Evolutionary conservation across 192 early-diverging fungal species (phyloP).

Genomic region (Entomortierella beljakovae): DNA sequence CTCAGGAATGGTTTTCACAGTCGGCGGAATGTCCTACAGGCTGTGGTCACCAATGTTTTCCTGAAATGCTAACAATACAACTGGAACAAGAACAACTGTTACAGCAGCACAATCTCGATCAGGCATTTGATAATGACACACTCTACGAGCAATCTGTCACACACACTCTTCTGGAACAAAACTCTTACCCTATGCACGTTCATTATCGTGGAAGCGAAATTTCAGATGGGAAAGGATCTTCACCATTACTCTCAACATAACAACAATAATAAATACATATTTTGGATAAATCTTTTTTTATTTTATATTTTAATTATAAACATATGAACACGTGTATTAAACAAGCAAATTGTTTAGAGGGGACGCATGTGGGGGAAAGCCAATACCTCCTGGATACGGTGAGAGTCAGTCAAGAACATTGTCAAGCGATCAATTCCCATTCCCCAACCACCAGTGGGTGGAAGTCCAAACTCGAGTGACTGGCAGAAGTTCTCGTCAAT

Average conservation of each 20-base stretch:
- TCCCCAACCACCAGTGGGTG: conserved; percentile 95
- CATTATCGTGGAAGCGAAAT: conserved; percentile 5
- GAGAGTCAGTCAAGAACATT: conserved; percentile 99
- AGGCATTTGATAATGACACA: conserved; percentile 13
- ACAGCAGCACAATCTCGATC: conserved; percentile 10
- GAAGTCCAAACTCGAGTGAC: conserved; percentile 96
- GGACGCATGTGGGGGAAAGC: conserved; percentile 46
- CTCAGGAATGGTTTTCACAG: conserved; percentile 75
- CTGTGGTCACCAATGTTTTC: conserved; percentile 77
- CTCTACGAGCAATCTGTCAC: conserved; percentile 8
- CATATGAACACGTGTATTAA: not conserved
- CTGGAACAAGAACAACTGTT: conserved; percentile 40
- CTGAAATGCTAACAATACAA: conserved; percentile 51
- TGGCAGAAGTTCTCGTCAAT: conserved; percentile 99
- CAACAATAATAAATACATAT: not conserved
- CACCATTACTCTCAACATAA: conserved; percentile 2
- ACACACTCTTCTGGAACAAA: conserved; percentile 28
- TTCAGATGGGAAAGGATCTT: conserved; percentile 14
- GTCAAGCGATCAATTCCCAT: conserved; percentile 96
- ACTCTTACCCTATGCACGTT: conserved; percentile 11
- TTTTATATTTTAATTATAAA: not conserved
- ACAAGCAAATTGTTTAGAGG: conserved; percentile 7
- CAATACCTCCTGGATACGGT: conserved; percentile 96
- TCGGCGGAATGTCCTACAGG: conserved; percentile 77
- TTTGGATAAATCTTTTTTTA: not conserved